A percentile compares a stretch with the other conserved stretches of the same genome.
Conservation (phyloP, 768 basidiomycete species). For the Lactifluus pinguis region DNA sequence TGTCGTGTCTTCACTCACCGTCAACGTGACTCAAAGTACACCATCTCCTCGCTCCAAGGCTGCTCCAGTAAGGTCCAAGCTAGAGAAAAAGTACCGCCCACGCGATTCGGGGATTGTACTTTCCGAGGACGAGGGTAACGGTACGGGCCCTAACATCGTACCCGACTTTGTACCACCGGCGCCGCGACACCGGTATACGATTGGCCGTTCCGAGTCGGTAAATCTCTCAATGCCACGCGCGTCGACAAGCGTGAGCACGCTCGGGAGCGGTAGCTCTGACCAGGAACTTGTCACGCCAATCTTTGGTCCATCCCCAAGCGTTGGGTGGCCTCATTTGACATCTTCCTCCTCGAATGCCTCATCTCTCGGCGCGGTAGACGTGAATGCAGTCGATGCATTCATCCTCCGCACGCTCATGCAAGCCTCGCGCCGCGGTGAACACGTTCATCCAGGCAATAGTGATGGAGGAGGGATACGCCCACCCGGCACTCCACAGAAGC, state of each 20-base stretch:
- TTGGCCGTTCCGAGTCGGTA: constrained; percentile 22
- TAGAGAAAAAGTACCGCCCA: constrained; percentile 56
- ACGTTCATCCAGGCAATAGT: constrained; percentile 25
- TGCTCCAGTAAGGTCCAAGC: constrained; percentile 22
- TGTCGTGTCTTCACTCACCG: constrained; percentile 28
- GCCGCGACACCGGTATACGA: constrained; percentile 16
- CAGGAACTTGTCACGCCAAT: constrained; percentile 68
- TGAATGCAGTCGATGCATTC: constrained; percentile 48
- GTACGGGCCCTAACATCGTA: constrained; percentile 4
- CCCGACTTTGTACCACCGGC: constrained; percentile 13
- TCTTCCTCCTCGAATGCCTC: constrained; percentile 37
- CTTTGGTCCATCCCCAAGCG: constrained; percentile 39
- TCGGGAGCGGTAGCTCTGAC: constrained; percentile 47
- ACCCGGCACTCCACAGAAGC: constrained; percentile 81
- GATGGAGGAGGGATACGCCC: constrained; percentile 41
- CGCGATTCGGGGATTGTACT: constrained; percentile 57
- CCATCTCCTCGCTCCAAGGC: constrained; percentile 46
- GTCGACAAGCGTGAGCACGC: constrained; percentile 57
- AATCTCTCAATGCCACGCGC: constrained; percentile 41
- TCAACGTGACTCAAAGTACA: constrained; percentile 39
- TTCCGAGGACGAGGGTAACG: constrained; percentile 48
- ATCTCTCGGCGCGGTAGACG: constrained; percentile 25
- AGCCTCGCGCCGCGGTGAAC: constrained; percentile 37
- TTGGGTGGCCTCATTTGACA: constrained; percentile 55
- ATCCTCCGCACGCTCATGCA: constrained; percentile 60